Base-by-base conservation (phyloP, 2,329 filamentous ascomycete genomes). In the Ophiostoma piceae region DNA sequence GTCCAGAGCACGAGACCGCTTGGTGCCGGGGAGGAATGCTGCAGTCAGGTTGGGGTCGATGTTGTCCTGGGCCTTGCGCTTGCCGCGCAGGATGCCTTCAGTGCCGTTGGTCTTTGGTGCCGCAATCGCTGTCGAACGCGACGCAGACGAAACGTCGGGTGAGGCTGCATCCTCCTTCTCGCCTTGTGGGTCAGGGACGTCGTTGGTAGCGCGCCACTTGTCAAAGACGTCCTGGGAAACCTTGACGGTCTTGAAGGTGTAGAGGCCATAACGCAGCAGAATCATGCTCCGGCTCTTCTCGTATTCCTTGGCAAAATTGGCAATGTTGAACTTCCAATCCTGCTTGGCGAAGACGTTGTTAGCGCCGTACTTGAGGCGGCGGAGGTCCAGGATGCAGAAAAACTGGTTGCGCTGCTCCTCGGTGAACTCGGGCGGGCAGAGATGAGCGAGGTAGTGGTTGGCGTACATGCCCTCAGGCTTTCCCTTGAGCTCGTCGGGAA, bases 281-380 rank as follows among this genome's bases (percentile, higher is more conserved):
- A 88, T 87, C 62, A 88, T 78, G 73, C 85, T 86, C 67, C 86
- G 81, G 75, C 85, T 88, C 79, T 88, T 88, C 76, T 88, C 86
- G 72, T 86, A 88, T 76, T 88, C 86, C 76, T 87, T 88, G 54
- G 86, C 85, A 71, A 88, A 88, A 76, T 87, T 88, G 73, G 85
- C 76, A 22, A 88, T 83, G 73, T 88, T 88, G 68, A 88, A 77
- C 77, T 86, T 87, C 86, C 86, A 88, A 73, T 87, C 85, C 76
- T 88, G 88, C 75, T 83, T 84, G 22, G 78, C 75, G 71, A 88
- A 88, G 19, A 88, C 85, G 74, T 88, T 85, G 73, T 87, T 82
- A 37, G 86, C 85, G 6, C 85, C 84, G 74, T 87, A 87, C 77
- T 88, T 88, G 65, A 88, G 80, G 72, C 86, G 82, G 71, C 86